phyloP scores from a whole-genome alignment of 148 eudicot species.

The Nepenthes gracilis region DNA sequence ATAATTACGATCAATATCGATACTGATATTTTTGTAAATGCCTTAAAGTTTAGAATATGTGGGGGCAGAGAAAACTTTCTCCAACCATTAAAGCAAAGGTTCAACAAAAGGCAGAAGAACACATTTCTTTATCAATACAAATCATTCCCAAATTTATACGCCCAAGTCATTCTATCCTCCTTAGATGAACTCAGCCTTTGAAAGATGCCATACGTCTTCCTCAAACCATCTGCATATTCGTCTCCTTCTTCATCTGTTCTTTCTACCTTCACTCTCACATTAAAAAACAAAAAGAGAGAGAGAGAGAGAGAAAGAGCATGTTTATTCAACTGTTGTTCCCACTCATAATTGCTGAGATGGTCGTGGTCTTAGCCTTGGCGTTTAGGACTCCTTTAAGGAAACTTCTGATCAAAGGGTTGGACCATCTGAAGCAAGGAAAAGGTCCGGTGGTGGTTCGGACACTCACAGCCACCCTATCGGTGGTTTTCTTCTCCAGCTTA shows the following conservation, averaged over 20 bases:
- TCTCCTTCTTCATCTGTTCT: no score
- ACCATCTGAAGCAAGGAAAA: constrained; percentile 34
- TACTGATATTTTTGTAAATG: no score
- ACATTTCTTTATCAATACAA: neutral
- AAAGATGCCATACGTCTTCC: no score
- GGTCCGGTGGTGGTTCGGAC: constrained; percentile 45
- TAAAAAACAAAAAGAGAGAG: no score
- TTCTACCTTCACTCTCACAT: no score
- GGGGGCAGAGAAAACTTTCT: no score
- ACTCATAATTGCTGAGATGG: constrained; percentile 29
- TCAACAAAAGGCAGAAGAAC: neutral
- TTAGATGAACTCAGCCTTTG: no score
- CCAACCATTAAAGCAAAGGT: neutral
- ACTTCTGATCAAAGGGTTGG: constrained; percentile 24
- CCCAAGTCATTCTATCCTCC: no score
- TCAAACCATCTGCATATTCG: no score
- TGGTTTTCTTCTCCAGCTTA: constrained; percentile 30
- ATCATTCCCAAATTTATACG: no score
- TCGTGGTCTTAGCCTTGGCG: constrained; percentile 25
- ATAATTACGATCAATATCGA: no score
- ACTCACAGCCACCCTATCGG: constrained; percentile 29
- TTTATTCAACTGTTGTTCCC: constrained; percentile 36
- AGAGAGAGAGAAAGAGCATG: constrained; percentile 8
- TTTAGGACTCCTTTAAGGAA: constrained; percentile 45
- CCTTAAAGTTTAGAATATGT: no score